Evolutionary conservation across 1,284 basidiomycete species (phyloP).

Genomic region (Ceratobasidium sp.): DNA sequence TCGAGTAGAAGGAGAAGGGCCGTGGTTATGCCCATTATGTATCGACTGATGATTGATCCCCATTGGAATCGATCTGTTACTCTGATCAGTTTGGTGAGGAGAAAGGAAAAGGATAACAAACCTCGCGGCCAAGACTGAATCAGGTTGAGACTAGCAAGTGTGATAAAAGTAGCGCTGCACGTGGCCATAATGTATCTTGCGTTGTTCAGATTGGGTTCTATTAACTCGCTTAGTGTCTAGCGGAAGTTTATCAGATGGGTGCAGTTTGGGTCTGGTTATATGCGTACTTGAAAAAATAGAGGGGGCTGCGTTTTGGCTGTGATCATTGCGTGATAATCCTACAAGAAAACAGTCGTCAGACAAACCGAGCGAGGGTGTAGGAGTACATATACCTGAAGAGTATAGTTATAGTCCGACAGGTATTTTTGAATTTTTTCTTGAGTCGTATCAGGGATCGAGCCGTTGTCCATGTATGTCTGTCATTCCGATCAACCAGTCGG

Average conservation of each 20-base stretch:
- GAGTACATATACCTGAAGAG: not conserved
- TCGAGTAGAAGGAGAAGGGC: not conserved
- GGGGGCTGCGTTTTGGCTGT: not conserved
- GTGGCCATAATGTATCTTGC: constrained; percentile 16
- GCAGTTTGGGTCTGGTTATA: not conserved
- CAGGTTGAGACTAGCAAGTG: constrained; percentile 18
- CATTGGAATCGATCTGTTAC: constrained; percentile 27
- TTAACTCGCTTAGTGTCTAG: not conserved
- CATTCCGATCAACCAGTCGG: not conserved
- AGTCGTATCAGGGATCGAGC: constrained; percentile 7
- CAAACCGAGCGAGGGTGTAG: too few relatives aligned
- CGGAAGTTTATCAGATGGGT: not conserved
- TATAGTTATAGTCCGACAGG: not conserved
- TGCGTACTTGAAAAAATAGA: not conserved
- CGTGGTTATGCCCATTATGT: constrained; percentile 13
- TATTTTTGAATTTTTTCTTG: not conserved
- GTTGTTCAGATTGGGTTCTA: constrained; percentile 9
- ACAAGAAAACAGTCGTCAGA: not conserved
- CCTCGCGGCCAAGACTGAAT: constrained; percentile 36
- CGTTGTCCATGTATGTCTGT: constrained; percentile 28
- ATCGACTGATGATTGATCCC: constrained; percentile 25
- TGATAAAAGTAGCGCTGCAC: constrained; percentile 24
- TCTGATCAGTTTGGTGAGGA: too few relatives aligned
- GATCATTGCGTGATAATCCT: not conserved
- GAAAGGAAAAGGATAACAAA: not conserved